These are phyloP conservation scores for Skeletonema menzelii DNA, from an alignment of 108 stramenopile genomes.

Conservation along the genomic window DNA sequence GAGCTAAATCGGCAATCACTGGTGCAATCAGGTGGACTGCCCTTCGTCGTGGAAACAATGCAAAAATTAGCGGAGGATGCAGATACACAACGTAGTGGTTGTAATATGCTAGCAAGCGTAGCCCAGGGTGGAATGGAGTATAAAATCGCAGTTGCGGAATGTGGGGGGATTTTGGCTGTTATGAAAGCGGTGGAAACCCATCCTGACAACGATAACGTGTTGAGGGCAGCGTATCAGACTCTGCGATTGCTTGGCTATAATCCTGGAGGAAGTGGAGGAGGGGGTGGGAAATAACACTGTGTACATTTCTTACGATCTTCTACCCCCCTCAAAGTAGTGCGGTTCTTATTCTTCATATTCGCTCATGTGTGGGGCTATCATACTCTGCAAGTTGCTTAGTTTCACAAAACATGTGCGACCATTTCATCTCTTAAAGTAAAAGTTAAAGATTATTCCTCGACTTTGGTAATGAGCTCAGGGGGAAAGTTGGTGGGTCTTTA, in stretches of 20 bases:
- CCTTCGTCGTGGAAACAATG: constrained; percentile 27
- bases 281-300: neutral
- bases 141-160: constrained; percentile 41
- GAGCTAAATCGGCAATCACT: constrained; percentile 28
- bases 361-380: neutral
- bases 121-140: constrained; percentile 45
- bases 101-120: constrained; percentile 25
- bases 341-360: neutral
- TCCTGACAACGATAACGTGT: constrained; percentile 35
- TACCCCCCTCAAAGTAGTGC: neutral
- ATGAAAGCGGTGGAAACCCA: constrained; percentile 51
- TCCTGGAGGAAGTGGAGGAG: neutral
- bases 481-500: constrained; percentile 48
- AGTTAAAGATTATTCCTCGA: constrained; percentile 6
- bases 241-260: constrained; percentile 44
- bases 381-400: neutral
- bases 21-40: constrained; percentile 26
- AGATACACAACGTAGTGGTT: constrained; percentile 28
- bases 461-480: constrained; percentile 16
- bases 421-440: neutral
- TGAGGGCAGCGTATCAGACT: constrained; percentile 46
- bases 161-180: constrained; percentile 44
- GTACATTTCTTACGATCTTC: neutral
- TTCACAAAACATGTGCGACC: neutral
- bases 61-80: constrained; percentile 23